phyloP scores from a whole-genome alignment of 805 yeast species.

The Spencermartinsiella europaea region DNA sequence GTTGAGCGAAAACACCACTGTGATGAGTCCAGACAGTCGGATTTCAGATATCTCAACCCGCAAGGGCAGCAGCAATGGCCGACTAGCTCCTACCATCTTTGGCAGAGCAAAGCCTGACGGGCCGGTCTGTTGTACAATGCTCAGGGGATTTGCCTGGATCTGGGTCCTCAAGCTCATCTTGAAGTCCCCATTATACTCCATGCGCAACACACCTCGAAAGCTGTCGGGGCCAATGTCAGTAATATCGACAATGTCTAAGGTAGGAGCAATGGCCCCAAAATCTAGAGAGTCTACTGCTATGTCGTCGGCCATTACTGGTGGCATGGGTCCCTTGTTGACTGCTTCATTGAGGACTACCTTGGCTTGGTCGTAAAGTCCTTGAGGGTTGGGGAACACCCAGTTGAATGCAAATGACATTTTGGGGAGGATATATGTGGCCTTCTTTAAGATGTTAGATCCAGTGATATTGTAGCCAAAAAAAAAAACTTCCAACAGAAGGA shows the following conservation, averaged over 20 bases:
- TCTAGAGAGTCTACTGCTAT: constrained; percentile 60
- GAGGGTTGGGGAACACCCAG: constrained; percentile 68
- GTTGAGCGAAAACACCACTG: constrained; percentile 27
- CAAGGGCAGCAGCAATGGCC: constrained; percentile 28
- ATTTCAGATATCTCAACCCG: constrained; percentile 21
- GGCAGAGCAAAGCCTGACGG: constrained; percentile 24
- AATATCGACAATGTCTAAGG: constrained; percentile 68
- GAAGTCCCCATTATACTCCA: constrained; percentile 72
- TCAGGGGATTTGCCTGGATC: constrained; percentile 69
- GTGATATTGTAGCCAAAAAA: not conserved
- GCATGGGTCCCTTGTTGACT: constrained; percentile 29
- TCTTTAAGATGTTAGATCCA: not conserved
- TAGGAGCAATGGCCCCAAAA: constrained; percentile 71
- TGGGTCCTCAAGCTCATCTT: constrained; percentile 62
- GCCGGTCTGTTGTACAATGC: constrained; percentile 34
- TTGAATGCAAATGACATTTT: constrained; percentile 53
- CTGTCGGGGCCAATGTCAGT: constrained; percentile 66
- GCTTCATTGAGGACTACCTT: constrained; percentile 32
- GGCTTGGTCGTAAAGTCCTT: constrained; percentile 52
- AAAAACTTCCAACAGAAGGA: no score
- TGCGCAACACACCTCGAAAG: constrained; percentile 55
- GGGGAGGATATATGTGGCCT: not conserved
- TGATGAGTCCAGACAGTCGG: constrained; percentile 23
- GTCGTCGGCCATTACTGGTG: constrained; percentile 32
- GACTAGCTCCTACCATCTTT: constrained; percentile 21